A percentile compares a stretch with the other conserved stretches of the same genome.
Conservation (phyloP, 208 protist species). For the Trypanosoma avium region DNA sequence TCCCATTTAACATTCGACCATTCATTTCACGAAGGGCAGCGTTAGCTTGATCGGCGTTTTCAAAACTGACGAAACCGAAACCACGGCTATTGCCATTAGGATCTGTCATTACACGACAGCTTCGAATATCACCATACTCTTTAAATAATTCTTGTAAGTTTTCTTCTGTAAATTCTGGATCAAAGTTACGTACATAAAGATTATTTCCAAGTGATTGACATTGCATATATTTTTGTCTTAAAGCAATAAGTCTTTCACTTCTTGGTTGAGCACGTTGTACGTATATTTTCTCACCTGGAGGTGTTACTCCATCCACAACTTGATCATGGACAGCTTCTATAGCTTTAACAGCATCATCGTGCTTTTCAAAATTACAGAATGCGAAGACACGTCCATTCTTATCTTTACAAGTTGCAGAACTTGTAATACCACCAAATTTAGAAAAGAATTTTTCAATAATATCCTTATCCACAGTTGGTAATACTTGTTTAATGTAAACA, state of each 20-base stretch:
- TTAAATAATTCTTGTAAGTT: constrained; percentile 97
- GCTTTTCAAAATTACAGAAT: constrained; percentile 98
- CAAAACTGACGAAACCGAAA: constrained; percentile 99
- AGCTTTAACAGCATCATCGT: constrained; percentile 94
- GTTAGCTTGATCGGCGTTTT: constrained; percentile 97
- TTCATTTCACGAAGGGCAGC: constrained; percentile 98
- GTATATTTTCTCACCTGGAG: constrained; percentile 80
- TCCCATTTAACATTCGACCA: constrained; percentile 94
- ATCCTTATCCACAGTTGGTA: constrained; percentile 87
- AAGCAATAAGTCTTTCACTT: constrained; percentile 86
- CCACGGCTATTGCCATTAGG: constrained; percentile 94
- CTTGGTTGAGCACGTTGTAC: constrained; percentile 87
- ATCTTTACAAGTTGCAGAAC: constrained; percentile 86
- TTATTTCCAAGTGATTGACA: constrained; percentile 95
- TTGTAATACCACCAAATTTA: constrained; percentile 95
- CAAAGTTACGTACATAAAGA: constrained; percentile 99
- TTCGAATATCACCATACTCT: constrained; percentile 98
- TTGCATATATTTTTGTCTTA: constrained; percentile 91
- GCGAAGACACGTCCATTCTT: constrained; percentile 94
- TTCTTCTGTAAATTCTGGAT: constrained; percentile 96
- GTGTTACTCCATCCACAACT: constrained; percentile 81
- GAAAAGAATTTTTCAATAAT: constrained; percentile 93
- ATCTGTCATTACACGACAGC: constrained; percentile 96
- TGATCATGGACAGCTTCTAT: constrained; percentile 91
- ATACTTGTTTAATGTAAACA: constrained; percentile 98